Base-by-base conservation (phyloP, 305 asterid genomes). In the Fraxinus platypoda region DNA sequence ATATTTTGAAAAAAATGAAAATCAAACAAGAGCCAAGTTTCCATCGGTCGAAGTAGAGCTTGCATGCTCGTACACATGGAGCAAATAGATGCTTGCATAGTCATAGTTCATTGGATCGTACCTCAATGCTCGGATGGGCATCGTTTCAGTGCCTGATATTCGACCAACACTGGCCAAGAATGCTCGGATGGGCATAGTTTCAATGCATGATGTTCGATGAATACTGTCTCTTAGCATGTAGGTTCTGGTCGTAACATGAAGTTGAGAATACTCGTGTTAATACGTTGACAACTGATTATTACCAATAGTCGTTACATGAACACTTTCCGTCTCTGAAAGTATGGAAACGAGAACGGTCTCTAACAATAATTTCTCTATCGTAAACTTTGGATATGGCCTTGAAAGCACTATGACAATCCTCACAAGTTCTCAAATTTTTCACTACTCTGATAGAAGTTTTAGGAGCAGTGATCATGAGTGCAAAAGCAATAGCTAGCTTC, bases 241-340 rank as follows among this genome's bases (percentile, higher is more conserved):
- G 19, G 57, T 46, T 46, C 57, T 46, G 57, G 57, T 13, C 6
- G 17, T 41, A 41, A 2, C 52, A 41, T 41, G 52, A 41, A 41
- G 52, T 41, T 41, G 0, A 41, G 17, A 41, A 11, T 41, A 2
- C 52, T 15, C 4, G 59, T 49, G 59, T 49, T 49, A 15, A 49
- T 49, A 49, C 15, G 17, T 52, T 1, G 64, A 6, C 21, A 77
- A 31, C 26, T 13, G 12, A 62, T 21, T 21, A 38, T 86, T 89
- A 88, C 92, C 94, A 92, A 75, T 90, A 90, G 79, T 91, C 95
- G 80, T 85, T 90, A 80, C 94, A 89, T 11, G 89, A 90, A 78
- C 94, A 94, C 71, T 81, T 82, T 28, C 95, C 95, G 66, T 86
- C 83, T 43, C 8, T 86, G 66, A 90, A 89, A 74, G 89, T 77